Base-by-base conservation (phyloP, 2,329 filamentous ascomycete species). In the Dactylonectria estremocensis region DNA sequence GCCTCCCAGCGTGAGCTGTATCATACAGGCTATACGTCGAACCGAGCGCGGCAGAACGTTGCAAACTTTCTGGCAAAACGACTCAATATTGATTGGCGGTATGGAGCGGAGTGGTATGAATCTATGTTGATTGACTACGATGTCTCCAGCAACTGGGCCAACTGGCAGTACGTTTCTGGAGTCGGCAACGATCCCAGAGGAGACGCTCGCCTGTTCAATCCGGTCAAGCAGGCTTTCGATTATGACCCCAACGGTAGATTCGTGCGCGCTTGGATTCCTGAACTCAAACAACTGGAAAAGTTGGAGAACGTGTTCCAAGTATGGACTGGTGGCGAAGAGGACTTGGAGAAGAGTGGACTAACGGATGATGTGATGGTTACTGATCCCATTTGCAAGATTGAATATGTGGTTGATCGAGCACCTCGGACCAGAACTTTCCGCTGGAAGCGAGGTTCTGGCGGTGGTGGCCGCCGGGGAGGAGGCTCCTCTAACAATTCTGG, bases 51-150 rank as follows among this genome's bases (percentile, higher is more conserved):
- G 2, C 92, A 95, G 78, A 95, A 95, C 61, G 91, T 94, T 1
- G 93, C 92, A 0, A 91, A 86, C 16, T 95, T 93, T 77, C 82
- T 95, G 1, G 81, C 92, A 0, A 94, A 93, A 71, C 92, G 94
- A 68, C 83, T 95, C 3, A 86, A 86, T 1, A 90, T 95, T 22
- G 93, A 95, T 79, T 96, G 93, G 93, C 88, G 92, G 0, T 86
- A 93, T 14, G 93, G 93, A 0, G 93, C 93, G 0, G 93, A 95
- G 77, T 95, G 92, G 92, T 95, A 95, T 76, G 93, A 95, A 77
- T 89, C 87, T 76, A 83, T 92, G 76, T 84, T 95, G 3, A 84
- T 91, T 33, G 93, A 96, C 77, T 94, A 95, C 77, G 93, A 95
- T 72, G 86, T 92, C 0, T 89, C 88, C 14, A 92, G 87, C 66